Evolutionary conservation across 140 eudicot species (phyloP).

Genomic region (Anethum foeniculum): DNA sequence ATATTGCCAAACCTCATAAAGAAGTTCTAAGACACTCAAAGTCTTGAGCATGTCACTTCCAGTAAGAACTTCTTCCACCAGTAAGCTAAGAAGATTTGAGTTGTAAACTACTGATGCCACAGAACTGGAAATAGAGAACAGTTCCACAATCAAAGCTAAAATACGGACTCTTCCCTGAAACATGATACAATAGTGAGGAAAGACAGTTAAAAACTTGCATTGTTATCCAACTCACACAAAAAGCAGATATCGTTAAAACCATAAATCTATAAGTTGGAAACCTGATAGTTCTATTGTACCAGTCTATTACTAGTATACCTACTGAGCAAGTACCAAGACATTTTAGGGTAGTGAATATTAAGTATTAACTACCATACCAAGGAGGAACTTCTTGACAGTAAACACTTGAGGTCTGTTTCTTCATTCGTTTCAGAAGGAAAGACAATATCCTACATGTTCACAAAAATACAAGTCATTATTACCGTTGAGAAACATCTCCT

Average conservation of each 20-base stretch:
- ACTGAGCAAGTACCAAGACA: background rate
- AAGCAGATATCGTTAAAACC: background rate
- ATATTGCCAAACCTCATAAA: slow-evolving; percentile 50
- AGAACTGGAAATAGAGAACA: slow-evolving; percentile 70
- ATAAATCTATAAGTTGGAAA: background rate
- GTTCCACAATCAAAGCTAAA: slow-evolving; percentile 73
- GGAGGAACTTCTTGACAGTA: slow-evolving; percentile 70
- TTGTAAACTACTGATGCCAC: slow-evolving; percentile 71
- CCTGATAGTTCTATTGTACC: background rate
- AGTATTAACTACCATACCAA: slow-evolving; percentile 37
- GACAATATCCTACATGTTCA: slow-evolving; percentile 44
- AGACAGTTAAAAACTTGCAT: background rate
- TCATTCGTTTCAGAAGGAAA: slow-evolving; percentile 53
- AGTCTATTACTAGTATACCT: background rate
- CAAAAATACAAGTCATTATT: slow-evolving; percentile 5
- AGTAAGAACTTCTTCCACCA: slow-evolving; percentile 66
- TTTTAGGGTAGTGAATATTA: background rate
- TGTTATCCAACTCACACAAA: background rate
- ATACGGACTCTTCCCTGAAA: slow-evolving; percentile 83
- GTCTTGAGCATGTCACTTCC: slow-evolving; percentile 59
- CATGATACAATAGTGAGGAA: background rate
- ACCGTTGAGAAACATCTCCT: slow-evolving; percentile 4
- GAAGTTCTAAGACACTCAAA: slow-evolving; percentile 71
- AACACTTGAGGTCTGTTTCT: slow-evolving; percentile 52
- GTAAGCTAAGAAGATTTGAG: slow-evolving; percentile 57